Conservation (phyloP, 306 rosid genomes). For the Ceratonia siliqua region DNA sequence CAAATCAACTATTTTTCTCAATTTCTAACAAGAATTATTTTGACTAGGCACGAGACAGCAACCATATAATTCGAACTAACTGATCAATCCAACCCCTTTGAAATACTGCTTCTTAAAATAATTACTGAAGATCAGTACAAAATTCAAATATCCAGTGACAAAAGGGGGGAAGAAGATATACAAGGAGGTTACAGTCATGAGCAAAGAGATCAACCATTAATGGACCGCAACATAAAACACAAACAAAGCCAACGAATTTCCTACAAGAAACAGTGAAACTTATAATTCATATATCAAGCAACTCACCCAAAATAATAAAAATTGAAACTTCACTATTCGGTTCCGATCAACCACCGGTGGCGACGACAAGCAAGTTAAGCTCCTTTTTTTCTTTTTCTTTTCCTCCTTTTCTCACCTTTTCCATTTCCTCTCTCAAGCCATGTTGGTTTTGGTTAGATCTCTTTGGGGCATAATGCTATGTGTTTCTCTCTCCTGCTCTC, state of each 20-base stretch:
- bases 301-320: conserved; percentile 36
- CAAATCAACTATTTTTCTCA: conserved; percentile 10
- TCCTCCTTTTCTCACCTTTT: not conserved
- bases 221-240: not conserved
- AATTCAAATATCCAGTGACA: conserved; percentile 3
- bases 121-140: not conserved
- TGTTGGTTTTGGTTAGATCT: conserved; percentile 55
- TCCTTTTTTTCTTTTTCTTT: conserved; percentile 24
- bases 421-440: conserved; percentile 62
- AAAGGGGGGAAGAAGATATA: not conserved
- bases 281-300: conserved; percentile 32
- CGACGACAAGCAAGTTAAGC: conserved; percentile 46
- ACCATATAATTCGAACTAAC: conserved; percentile 21
- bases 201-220: conserved; percentile 19
- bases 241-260: conserved; percentile 6
- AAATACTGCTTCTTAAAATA: not conserved
- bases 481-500: conserved; percentile 32
- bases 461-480: conserved; percentile 37
- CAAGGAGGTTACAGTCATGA: not conserved
- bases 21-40: not conserved
- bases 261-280: not conserved
- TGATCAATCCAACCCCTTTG: conserved; percentile 20
- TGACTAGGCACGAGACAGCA: conserved; percentile 27
- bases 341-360: conserved; percentile 36
- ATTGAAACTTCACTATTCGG: conserved; percentile 3